phyloP scores from a whole-genome alignment of 2,329 filamentous ascomycete species.

The Calonectria pauciramosa region DNA sequence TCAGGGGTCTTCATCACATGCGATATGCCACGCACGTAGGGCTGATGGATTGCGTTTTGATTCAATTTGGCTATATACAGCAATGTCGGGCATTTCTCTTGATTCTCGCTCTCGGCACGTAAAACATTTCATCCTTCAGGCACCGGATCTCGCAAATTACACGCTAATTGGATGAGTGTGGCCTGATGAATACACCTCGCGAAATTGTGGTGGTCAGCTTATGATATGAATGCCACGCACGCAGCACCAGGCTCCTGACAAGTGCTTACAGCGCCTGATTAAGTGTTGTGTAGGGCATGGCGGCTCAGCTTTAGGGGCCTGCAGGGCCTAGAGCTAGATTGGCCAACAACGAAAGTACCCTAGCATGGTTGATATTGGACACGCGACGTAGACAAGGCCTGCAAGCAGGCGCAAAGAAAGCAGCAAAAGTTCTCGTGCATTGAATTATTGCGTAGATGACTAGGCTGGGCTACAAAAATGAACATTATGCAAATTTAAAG shows the following conservation, averaged over 20 bases:
- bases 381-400: neutral
- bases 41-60: neutral
- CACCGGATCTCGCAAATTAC: neutral
- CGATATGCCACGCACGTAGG: neutral
- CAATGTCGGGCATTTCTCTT: neutral
- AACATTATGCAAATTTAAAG: neutral
- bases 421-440: neutral
- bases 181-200: neutral
- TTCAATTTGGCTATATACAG: neutral
- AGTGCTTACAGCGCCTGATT: neutral
- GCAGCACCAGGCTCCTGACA: neutral
- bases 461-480: neutral
- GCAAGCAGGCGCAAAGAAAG: neutral
- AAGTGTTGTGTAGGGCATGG: neutral
- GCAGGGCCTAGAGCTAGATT: neutral
- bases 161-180: neutral
- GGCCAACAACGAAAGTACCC: neutral
- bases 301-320: neutral
- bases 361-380: neutral
- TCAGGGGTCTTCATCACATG: neutral
- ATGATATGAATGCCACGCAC: neutral
- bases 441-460: neutral
- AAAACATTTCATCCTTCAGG: neutral
- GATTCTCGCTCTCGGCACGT: neutral
- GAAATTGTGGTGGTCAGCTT: conserved; percentile 6